Conservation (phyloP, 1,139 yeast genomes). For the Sugiyamaella paludigena region DNA sequence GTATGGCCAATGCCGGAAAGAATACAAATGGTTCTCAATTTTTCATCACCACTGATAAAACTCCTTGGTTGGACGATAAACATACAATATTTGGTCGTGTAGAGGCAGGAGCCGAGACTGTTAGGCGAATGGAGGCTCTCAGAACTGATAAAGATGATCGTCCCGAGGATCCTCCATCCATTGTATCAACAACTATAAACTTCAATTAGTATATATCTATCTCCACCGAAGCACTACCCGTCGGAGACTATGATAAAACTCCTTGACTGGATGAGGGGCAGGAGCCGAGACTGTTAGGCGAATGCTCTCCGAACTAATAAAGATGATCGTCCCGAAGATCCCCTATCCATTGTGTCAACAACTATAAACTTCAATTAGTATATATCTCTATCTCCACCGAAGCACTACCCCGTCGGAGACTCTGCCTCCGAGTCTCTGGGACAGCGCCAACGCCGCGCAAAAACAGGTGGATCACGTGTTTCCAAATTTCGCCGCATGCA, state of each 20-base stretch:
- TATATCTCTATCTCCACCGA: too few relatives aligned
- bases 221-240: too few relatives aligned
- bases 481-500: too few relatives aligned
- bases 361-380: constrained; percentile 4
- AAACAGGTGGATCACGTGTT: too few relatives aligned
- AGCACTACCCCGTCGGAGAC: too few relatives aligned
- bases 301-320: constrained; percentile 32
- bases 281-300: constrained; percentile 40
- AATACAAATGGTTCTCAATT: constrained; percentile 65
- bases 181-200: constrained; percentile 25
- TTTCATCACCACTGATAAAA: constrained; percentile 48
- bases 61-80: constrained; percentile 52
- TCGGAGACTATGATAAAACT: constrained; percentile 38
- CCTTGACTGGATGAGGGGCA: constrained; percentile 48
- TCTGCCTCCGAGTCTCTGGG: too few relatives aligned
- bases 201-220: too few relatives aligned
- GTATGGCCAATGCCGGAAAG: constrained; percentile 65
- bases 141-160: constrained; percentile 34
- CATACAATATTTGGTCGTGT: constrained; percentile 66
- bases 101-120: constrained; percentile 38
- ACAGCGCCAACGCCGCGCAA: too few relatives aligned
- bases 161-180: constrained; percentile 37
- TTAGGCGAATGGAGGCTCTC: constrained; percentile 36
- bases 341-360: constrained; percentile 33
- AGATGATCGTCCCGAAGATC: constrained; percentile 38